Conservation (phyloP, 116 monocot genomes). For the Thalassia testudinum region DNA sequence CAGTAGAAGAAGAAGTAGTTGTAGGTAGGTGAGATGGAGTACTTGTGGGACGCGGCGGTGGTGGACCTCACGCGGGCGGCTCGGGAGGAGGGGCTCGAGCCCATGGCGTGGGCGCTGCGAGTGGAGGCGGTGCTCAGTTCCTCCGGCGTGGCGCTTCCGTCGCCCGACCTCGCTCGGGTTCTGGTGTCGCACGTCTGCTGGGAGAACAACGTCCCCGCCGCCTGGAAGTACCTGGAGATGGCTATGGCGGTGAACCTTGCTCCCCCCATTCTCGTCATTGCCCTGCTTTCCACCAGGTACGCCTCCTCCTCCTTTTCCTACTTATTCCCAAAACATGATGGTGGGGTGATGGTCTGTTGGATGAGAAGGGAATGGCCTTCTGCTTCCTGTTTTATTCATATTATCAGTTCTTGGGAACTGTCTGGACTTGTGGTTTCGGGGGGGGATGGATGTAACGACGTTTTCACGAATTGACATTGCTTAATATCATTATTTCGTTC, state of each 20-base stretch:
- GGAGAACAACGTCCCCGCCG: slow-evolving; percentile 29
- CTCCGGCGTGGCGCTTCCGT: slow-evolving; percentile 26
- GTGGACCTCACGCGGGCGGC: slow-evolving; percentile 54
- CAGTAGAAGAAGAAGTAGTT: too few relatives aligned
- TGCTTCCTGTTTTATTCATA: too few relatives aligned
- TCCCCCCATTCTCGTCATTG: slow-evolving; percentile 45
- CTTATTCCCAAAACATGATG: too few relatives aligned
- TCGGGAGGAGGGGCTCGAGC: slow-evolving; percentile 39
- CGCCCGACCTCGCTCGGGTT: slow-evolving; percentile 44
- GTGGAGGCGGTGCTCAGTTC: slow-evolving; percentile 22
- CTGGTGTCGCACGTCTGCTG: slow-evolving; percentile 47
- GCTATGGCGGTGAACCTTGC: slow-evolving; percentile 45
- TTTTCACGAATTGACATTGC: too few relatives aligned
- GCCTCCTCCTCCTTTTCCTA: too few relatives aligned
- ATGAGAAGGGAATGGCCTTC: too few relatives aligned
- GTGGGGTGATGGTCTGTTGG: too few relatives aligned
- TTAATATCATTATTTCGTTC: too few relatives aligned
- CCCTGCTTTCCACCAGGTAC: slow-evolving; percentile 68
- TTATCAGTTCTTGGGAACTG: too few relatives aligned
- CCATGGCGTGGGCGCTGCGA: slow-evolving; percentile 41
- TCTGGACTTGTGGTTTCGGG: too few relatives aligned
- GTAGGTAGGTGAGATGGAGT: too few relatives aligned
- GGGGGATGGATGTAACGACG: too few relatives aligned
- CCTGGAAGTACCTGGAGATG: slow-evolving; percentile 82
- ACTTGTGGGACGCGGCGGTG: slow-evolving; percentile 23